Percentiles rank a stretch among this genome's conserved stretches.
These are phyloP conservation scores for Endoconidiophora polonica DNA, from an alignment of 2,329 filamentous ascomycete species.

Conservation along the genomic window DNA sequence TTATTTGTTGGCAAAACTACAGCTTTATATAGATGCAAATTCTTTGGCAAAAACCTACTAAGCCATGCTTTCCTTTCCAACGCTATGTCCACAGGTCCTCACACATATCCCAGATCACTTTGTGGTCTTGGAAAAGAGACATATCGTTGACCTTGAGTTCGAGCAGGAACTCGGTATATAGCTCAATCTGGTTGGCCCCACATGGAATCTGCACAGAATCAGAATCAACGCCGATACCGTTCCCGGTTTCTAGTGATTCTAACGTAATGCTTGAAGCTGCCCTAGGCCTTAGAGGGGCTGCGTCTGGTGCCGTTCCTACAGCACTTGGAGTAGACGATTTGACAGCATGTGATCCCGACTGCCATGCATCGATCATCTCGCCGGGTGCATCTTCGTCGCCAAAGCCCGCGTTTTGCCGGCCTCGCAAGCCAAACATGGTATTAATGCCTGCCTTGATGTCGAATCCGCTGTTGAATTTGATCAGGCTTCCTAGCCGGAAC, in stretches of 20 bases:
- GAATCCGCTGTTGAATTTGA: background rate
- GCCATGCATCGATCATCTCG: background rate
- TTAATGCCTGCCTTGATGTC: slow-evolving; percentile 2
- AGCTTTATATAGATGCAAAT: no score
- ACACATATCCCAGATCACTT: slow-evolving; percentile 4
- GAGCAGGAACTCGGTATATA: slow-evolving; percentile 9
- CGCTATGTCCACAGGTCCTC: background rate
- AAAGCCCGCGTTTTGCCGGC: background rate
- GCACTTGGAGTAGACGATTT: background rate
- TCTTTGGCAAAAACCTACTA: background rate
- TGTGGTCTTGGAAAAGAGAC: slow-evolving; percentile 2
- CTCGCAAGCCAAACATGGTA: slow-evolving; percentile 3
- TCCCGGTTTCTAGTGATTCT: background rate
- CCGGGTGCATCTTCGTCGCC: background rate
- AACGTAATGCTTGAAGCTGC: no score
- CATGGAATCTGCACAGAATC: background rate
- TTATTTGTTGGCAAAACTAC: no score
- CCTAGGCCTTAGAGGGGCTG: background rate
- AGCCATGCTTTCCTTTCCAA: no score
- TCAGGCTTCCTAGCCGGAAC: background rate
- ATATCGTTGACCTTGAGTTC: slow-evolving; percentile 2
- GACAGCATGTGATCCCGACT: background rate
- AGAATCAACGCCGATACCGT: background rate
- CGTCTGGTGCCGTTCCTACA: background rate
- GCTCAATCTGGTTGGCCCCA: slow-evolving; percentile 4